These are phyloP conservation scores for Furcasterigmium sp. DNA, from an alignment of 2,329 filamentous ascomycete genomes.

Conservation along the genomic window DNA sequence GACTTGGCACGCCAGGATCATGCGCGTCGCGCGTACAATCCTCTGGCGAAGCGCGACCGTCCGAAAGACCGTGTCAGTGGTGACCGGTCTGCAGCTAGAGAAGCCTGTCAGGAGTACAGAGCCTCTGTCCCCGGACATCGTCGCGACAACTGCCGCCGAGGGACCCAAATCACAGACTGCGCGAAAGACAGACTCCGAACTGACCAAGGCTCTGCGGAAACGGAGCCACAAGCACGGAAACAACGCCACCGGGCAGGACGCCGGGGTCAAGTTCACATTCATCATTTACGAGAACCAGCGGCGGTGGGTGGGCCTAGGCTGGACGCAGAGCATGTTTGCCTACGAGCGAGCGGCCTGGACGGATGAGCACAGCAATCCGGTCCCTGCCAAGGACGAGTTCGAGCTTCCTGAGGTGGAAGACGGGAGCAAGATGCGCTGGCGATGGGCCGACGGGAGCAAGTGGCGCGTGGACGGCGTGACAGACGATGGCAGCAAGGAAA, in stretches of 20 bases:
- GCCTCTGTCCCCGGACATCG: conserved; percentile 12
- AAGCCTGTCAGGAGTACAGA: conserved; percentile 30
- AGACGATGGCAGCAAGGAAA: conserved; percentile 38
- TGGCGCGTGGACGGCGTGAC: conserved; percentile 81
- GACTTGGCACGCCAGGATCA: conserved; percentile 88
- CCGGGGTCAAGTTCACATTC: conserved; percentile 92
- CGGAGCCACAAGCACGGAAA: conserved; percentile 17
- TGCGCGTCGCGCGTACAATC: conserved; percentile 77
- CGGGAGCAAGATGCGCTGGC: conserved; percentile 50
- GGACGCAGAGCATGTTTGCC: conserved; percentile 86
- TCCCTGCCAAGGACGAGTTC: conserved; percentile 67
- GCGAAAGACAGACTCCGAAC: conserved; percentile 35
- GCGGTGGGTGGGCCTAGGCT: conserved; percentile 89
- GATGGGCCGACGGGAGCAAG: conserved; percentile 79
- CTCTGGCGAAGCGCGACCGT: conserved; percentile 83
- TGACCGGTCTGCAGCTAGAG: conserved; percentile 78
- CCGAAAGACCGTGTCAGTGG: conserved; percentile 60
- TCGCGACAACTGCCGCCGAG: conserved; percentile 5
- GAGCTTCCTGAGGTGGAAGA: conserved; percentile 59
- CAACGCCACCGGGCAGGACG: conserved; percentile 46
- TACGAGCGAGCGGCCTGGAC: conserved; percentile 92
- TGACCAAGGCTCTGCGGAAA: conserved; percentile 37
- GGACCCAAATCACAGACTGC: conserved; percentile 19
- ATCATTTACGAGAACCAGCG: conserved; percentile 95
- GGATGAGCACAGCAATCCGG: conserved; percentile 85